Evolutionary conservation across 2,329 filamentous ascomycete genomes (phyloP).

Genomic region (Aspergillus fumigatus): DNA sequence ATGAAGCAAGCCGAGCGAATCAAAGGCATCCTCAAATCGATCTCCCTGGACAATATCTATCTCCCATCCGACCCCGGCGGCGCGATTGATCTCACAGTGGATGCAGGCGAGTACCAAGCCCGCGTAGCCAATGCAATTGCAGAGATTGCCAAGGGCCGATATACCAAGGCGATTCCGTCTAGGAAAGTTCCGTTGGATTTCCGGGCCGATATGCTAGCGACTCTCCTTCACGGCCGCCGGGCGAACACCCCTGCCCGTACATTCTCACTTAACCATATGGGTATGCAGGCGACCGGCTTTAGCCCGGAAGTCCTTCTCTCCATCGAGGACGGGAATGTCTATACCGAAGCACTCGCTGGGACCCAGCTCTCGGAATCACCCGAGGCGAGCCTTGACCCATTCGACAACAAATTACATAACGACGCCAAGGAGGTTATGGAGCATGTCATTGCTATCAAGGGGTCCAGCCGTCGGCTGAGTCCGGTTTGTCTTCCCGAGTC

Average conservation of each 20-base stretch:
- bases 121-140: constrained; percentile 1
- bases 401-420: constrained; percentile 3
- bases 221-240: constrained; percentile 9
- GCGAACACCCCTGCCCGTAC: constrained; percentile 11
- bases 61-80: neutral
- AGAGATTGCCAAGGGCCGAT: constrained; percentile 6
- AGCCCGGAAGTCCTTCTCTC: constrained; percentile 15
- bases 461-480: constrained; percentile 6
- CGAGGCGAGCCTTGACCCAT: neutral
- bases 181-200: constrained; percentile 2
- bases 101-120: neutral
- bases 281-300: constrained; percentile 13
- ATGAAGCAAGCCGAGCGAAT: neutral
- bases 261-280: constrained; percentile 11
- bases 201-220: constrained; percentile 11
- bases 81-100: neutral
- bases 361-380: constrained; percentile 5
- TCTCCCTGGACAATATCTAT: neutral
- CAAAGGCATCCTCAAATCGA: neutral
- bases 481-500: constrained; percentile 4
- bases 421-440: constrained; percentile 14
- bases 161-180: constrained; percentile 14
- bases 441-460: constrained; percentile 13
- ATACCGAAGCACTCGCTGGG: constrained; percentile 13
- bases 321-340: constrained; percentile 6